A percentile compares a stretch with the other conserved stretches of the same genome.
Conservation (phyloP, 2,329 filamentous ascomycete species). For the Ceratocystis harringtonii region DNA sequence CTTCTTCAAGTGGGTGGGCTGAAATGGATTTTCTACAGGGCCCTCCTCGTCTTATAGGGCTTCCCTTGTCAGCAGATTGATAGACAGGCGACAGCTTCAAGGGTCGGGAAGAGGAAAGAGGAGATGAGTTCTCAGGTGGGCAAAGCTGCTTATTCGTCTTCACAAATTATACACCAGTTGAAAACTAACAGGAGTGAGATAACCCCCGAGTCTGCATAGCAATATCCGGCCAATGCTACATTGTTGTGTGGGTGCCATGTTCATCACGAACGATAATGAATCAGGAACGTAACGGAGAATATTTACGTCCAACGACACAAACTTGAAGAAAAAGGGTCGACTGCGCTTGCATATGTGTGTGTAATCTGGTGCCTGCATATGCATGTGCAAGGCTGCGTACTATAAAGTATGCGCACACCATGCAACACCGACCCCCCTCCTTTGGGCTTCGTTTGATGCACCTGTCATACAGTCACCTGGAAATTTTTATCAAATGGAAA, state of each 20-base stretch:
- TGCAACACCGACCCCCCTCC: background rate
- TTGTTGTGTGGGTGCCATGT: background rate
- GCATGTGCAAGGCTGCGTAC: background rate
- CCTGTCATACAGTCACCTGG: background rate
- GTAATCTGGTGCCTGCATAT: background rate
- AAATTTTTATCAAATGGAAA: background rate
- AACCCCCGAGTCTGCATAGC: too few species aligned
- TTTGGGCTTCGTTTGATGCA: background rate
- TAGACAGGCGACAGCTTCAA: conserved; percentile 2
- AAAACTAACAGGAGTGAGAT: background rate
- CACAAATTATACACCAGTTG: background rate
- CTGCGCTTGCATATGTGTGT: background rate
- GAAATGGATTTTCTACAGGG: background rate
- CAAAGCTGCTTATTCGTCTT: background rate
- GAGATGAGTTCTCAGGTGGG: background rate
- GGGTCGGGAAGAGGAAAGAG: background rate
- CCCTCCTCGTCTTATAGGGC: background rate
- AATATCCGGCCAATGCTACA: background rate
- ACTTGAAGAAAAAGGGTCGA: background rate
- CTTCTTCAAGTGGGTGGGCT: background rate
- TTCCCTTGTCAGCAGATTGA: background rate
- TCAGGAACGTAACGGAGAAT: background rate
- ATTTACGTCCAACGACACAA: background rate
- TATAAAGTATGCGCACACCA: background rate
- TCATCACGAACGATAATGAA: background rate